Base-by-base conservation (phyloP, 2,329 filamentous ascomycete species). In the Microsporum canis region DNA sequence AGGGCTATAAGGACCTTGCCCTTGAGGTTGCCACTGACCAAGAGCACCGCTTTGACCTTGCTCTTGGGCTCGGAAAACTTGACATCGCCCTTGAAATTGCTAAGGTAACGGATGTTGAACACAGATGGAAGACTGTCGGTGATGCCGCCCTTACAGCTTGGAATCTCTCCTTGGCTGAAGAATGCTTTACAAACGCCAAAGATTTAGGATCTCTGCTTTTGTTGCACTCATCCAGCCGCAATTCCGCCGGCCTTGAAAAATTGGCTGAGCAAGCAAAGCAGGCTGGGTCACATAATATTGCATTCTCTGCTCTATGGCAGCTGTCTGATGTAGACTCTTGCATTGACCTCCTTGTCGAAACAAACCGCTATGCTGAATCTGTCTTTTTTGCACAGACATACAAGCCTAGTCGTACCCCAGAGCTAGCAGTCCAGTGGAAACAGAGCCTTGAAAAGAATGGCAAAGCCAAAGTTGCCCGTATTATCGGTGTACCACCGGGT, bases 61-160 rank as follows among this genome's bases (percentile, higher is more conserved):
- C 94, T 0, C 80, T 99, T 36, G 82, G 85, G 2, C 80, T 99
- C 49, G 89, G 87, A 68, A 88, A 94, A 65, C 83, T 97, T 12
- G 83, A 91, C 45, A 88, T 92, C 69, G 92, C 92, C 0, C 82
- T 96, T 2, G 86, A 91, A 63, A 84, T 97, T 58, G 92, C 94
- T 5, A 83, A 86, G 45, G 81, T 88, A 72, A 88, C 90, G 8
- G 88, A 96, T 65, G 88, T 86, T 1, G 94, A 97, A 73, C 92
- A 97, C 77, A 96, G 96, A 77, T 99, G 94, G 94, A 97, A 97
- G 82, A 91, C 85, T 2, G 89, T 99, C 3, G 94, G 94, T 63
- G 94, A 99, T 68, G 88, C 91, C 0, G 94, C 94, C 1, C 82
- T 99, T 45, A 78, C 85, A 7, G 87, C 80, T 1, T 99, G 92